Evolutionary conservation across 2,329 filamentous ascomycete species (phyloP).

Genomic region (Alternaria arbusti): DNA sequence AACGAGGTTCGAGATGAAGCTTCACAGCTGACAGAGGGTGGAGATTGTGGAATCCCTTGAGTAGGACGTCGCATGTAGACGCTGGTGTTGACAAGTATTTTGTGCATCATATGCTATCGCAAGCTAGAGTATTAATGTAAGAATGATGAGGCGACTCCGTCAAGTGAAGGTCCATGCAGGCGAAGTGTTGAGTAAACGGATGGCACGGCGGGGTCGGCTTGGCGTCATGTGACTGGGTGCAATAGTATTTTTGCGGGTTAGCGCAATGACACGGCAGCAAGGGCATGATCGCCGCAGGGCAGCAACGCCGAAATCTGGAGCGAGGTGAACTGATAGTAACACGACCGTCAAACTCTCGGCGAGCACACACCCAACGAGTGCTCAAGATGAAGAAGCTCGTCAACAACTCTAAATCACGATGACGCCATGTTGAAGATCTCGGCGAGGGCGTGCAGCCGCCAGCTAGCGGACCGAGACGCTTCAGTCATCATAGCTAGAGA

Average conservation of each 20-base stretch:
- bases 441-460: slow-evolving; percentile 1
- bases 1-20: not conserved
- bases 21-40: not conserved
- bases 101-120: not conserved
- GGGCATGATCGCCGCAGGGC: not conserved
- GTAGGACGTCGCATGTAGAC: not conserved
- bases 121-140: not conserved
- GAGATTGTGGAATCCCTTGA: not conserved
- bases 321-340: not conserved
- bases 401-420: not conserved
- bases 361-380: not conserved
- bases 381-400: not conserved
- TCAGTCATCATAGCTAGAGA: slow-evolving; percentile 1
- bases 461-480: not conserved
- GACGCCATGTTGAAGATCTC: not conserved
- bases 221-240: not conserved
- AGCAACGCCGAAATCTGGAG: not conserved
- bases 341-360: not conserved
- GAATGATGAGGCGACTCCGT: not conserved
- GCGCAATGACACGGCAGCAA: not conserved
- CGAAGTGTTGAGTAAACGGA: not conserved
- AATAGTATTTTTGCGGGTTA: not conserved
- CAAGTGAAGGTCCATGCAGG: not conserved
- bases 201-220: not conserved
- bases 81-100: not conserved